phyloP scores from a whole-genome alignment of 768 basidiomycete genomes.

The Russula olivacea region DNA sequence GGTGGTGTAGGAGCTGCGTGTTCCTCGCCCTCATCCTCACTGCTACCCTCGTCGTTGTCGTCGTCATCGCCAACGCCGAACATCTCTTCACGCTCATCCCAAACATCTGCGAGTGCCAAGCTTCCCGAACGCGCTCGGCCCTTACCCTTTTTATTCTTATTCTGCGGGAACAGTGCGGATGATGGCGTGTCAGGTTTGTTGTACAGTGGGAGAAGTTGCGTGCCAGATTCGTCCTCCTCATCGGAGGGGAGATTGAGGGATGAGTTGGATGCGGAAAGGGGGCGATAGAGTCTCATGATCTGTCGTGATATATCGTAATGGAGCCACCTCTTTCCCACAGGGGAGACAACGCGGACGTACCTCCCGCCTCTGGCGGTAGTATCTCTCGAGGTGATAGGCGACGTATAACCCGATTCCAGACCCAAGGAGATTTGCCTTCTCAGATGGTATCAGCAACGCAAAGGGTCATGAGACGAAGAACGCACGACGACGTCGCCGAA shows the following conservation, averaged over 20 bases:
- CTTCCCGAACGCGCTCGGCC: conserved; percentile 14
- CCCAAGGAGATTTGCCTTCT: conserved; percentile 73
- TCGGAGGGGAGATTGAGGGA: conserved; percentile 43
- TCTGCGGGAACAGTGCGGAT: conserved; percentile 8
- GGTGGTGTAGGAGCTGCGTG: not conserved
- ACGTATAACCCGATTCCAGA: conserved; percentile 61
- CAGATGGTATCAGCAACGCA: not conserved
- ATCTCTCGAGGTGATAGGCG: conserved; percentile 63
- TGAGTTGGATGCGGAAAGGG: conserved; percentile 45
- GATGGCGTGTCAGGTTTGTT: conserved; percentile 25
- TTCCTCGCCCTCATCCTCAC: conserved; percentile 1
- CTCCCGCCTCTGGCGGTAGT: conserved; percentile 76
- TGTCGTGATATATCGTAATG: conserved; percentile 28
- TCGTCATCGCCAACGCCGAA: conserved; percentile 61
- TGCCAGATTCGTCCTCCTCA: conserved; percentile 44
- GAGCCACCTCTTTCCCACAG: not conserved
- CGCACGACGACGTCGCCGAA: conserved; percentile 65
- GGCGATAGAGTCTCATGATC: conserved; percentile 76
- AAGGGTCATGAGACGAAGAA: conserved; percentile 1
- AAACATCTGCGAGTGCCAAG: conserved; percentile 48
- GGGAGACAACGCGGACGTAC: conserved; percentile 34
- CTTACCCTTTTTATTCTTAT: conserved; percentile 11
- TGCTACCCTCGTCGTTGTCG: conserved; percentile 30
- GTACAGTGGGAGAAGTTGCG: conserved; percentile 58
- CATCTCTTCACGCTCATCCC: conserved; percentile 74